Conservation (phyloP, 192 early-diverging fungal genomes). For the Coemansia sp. region DNA sequence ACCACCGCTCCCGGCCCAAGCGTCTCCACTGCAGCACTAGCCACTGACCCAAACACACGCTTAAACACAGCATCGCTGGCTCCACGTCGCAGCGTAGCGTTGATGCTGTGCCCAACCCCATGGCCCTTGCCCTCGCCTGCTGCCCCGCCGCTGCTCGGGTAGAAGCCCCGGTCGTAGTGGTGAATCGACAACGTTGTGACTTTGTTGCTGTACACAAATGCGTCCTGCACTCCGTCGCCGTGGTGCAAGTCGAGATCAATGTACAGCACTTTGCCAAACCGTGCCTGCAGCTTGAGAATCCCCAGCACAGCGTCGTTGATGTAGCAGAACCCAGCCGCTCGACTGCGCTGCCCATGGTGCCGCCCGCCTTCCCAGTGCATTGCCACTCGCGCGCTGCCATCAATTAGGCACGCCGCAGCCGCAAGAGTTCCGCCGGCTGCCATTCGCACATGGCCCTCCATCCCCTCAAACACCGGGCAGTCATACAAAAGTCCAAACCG, state of each 20-base stretch:
- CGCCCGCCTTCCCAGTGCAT: slow-evolving; percentile 99
- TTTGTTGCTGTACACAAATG: slow-evolving; percentile 87
- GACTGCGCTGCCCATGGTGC: slow-evolving; percentile 85
- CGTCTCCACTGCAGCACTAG: slow-evolving; percentile 66
- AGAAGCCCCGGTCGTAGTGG: slow-evolving; percentile 91
- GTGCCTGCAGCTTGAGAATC: slow-evolving; percentile 77
- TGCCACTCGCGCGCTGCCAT: slow-evolving; percentile 22
- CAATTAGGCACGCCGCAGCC: slow-evolving; percentile 30
- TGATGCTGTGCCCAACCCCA: slow-evolving; percentile 85
- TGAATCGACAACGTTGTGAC: slow-evolving; percentile 98
- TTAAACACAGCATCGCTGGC: slow-evolving; percentile 85
- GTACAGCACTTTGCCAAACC: slow-evolving; percentile 86
- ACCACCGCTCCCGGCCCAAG: slow-evolving; percentile 87
- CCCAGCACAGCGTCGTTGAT: slow-evolving; percentile 98
- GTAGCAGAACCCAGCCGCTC: slow-evolving; percentile 97
- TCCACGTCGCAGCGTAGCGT: slow-evolving; percentile 86
- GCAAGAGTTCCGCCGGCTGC: slow-evolving; percentile 46
- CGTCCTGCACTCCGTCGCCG: slow-evolving; percentile 97
- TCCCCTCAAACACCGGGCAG: slow-evolving; percentile 40
- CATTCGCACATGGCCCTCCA: slow-evolving; percentile 36
- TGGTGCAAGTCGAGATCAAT: slow-evolving; percentile 98
- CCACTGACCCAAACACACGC: slow-evolving; percentile 73
- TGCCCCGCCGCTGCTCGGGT: slow-evolving; percentile 84
- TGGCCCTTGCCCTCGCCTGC: slow-evolving; percentile 76
- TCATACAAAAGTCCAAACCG: slow-evolving; percentile 48